Evolutionary conservation across 1,139 yeast species (phyloP).

Genomic region (Meyerozyma carpophila): DNA sequence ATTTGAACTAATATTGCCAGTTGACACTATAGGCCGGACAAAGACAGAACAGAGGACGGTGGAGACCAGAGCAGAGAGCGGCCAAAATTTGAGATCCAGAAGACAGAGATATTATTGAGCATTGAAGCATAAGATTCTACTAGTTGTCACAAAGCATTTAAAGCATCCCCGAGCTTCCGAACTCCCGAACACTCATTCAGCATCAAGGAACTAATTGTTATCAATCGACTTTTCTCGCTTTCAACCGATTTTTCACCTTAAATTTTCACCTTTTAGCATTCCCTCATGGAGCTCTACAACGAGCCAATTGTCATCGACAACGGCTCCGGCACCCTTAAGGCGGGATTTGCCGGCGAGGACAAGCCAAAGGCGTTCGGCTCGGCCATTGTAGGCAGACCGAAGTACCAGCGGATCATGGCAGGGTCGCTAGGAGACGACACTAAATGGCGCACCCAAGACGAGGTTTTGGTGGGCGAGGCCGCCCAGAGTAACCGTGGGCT

Average conservation of each 20-base stretch:
- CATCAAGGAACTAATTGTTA: too few relatives aligned
- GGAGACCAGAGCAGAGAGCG: too few relatives aligned
- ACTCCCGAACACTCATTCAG: too few relatives aligned
- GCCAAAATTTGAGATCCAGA: too few relatives aligned
- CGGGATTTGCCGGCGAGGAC: constrained; percentile 93
- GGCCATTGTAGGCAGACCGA: constrained; percentile 70
- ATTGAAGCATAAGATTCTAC: too few relatives aligned
- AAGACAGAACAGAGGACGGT: too few relatives aligned
- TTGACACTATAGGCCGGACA: not conserved
- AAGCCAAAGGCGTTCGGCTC: constrained; percentile 56
- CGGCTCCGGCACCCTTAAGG: constrained; percentile 85
- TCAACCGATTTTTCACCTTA: not conserved
- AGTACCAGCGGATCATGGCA: constrained; percentile 81
- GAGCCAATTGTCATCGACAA: constrained; percentile 92
- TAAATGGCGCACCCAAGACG: constrained; percentile 15
- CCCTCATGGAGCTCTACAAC: constrained; percentile 35
- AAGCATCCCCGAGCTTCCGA: too few relatives aligned
- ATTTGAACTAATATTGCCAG: not conserved
- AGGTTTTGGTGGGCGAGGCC: constrained; percentile 61
- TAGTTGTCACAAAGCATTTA: too few relatives aligned
- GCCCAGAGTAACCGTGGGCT: constrained; percentile 79
- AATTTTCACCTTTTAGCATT: not conserved
- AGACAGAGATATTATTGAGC: too few relatives aligned
- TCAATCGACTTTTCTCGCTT: not conserved
- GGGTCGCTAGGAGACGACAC: constrained; percentile 44